phyloP scores from a whole-genome alignment of 805 yeast genomes.

The Brettanomyces anomalus region DNA sequence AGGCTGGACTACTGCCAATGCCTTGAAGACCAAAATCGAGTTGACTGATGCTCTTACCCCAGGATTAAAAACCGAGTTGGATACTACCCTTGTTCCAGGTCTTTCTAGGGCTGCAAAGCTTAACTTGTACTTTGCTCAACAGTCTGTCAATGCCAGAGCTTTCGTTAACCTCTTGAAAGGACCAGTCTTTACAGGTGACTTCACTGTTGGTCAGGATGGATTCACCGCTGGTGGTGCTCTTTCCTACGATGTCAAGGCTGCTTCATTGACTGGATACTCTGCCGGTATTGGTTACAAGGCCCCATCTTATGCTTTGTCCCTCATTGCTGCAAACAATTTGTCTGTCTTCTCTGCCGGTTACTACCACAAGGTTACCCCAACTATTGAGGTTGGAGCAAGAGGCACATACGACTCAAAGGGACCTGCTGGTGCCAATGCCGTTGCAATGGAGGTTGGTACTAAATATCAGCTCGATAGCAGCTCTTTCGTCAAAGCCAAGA shows the following conservation, averaged over 20 bases:
- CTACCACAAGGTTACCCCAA: slow-evolving; percentile 90
- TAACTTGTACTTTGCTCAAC: slow-evolving; percentile 86
- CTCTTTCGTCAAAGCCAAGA: slow-evolving; percentile 92
- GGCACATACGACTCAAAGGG: slow-evolving; percentile 87
- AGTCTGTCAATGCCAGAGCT: slow-evolving; percentile 87
- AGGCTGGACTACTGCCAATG: slow-evolving; percentile 95
- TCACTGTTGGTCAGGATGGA: slow-evolving; percentile 92
- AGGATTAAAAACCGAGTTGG: slow-evolving; percentile 88
- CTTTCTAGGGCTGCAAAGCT: slow-evolving; percentile 78
- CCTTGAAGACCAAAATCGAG: slow-evolving; percentile 88
- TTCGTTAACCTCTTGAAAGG: slow-evolving; percentile 93
- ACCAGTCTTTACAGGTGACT: slow-evolving; percentile 91
- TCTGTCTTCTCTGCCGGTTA: slow-evolving; percentile 89
- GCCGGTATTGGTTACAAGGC: slow-evolving; percentile 90
- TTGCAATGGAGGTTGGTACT: slow-evolving; percentile 91
- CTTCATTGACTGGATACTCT: slow-evolving; percentile 88
- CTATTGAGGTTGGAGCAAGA: slow-evolving; percentile 95
- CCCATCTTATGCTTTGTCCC: slow-evolving; percentile 77
- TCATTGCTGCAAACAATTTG: slow-evolving; percentile 78
- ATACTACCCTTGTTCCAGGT: slow-evolving; percentile 83
- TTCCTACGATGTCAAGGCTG: slow-evolving; percentile 90
- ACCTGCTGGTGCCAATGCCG: slow-evolving; percentile 64
- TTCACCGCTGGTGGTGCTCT: slow-evolving; percentile 95
- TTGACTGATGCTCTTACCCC: slow-evolving; percentile 86
- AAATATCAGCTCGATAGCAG: slow-evolving; percentile 84